phyloP scores from a whole-genome alignment of 257 asterid genomes.

The Rhazya stricta region DNA sequence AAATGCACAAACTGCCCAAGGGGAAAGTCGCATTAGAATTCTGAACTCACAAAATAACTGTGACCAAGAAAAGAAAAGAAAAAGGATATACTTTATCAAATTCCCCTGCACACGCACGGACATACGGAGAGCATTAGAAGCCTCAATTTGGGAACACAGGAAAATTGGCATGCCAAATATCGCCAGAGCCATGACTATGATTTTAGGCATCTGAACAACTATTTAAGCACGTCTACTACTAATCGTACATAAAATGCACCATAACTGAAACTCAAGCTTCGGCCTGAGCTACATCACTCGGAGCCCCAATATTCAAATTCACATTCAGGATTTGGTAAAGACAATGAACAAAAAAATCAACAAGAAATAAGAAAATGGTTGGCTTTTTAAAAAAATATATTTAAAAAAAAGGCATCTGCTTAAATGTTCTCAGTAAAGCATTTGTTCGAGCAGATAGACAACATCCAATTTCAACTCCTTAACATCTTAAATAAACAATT shows the following conservation, averaged over 20 bases:
- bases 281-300: too few relatives aligned
- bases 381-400: neutral
- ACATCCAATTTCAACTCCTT: neutral
- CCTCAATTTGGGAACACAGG: neutral
- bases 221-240: neutral
- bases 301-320: neutral
- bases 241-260: too few relatives aligned
- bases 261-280: neutral
- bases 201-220: neutral
- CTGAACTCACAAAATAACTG: neutral
- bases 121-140: neutral
- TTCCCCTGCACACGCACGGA: neutral
- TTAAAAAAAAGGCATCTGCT: neutral
- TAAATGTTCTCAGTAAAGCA: neutral
- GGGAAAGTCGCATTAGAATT: slow-evolving; percentile 1
- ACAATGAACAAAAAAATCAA: neutral
- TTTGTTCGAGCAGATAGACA: neutral
- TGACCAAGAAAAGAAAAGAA: neutral
- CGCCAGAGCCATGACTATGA: neutral
- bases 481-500: neutral
- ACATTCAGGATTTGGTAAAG: neutral
- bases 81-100: neutral
- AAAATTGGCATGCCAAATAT: neutral
- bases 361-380: neutral
- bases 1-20: slow-evolving; percentile 20